Evolutionary conservation across 345 rosid species (phyloP), one percentile per base, ranked within the genome.

Genomic region (Aurinia saxatilis): DNA sequence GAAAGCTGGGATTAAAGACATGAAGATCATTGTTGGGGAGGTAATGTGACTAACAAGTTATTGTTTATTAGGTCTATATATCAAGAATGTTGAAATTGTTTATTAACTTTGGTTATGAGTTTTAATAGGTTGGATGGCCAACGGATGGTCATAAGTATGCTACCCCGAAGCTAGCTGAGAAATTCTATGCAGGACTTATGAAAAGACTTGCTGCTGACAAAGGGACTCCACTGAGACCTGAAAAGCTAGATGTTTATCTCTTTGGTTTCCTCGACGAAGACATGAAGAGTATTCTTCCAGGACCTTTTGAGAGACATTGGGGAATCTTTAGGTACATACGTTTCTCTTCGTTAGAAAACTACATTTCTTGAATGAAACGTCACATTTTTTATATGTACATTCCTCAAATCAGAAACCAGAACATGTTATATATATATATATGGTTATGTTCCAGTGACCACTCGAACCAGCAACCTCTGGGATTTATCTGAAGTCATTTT

Each of bases 301-400:
- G 96, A 4, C 7, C 21, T 1, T 93, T 93, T 45, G 96, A 93
- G 75, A 72, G 97, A 67, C 95, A 87, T 38, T 93, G 99, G 96
- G 99, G 97, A 13, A 80, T 93, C 11, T 93, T 84, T 38, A 42
- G 70, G 75, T 70, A 47, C 29, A 10, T 12, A 47, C 18, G 33
- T 27, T 3, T 44, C 13, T 42, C 27, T 47, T 18, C 11, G 3
- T 40, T 57, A 10, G 1, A 9, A 56, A 30, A 50, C 15, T 30
- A 57, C 10, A 11, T 50, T 66, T 57, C 35, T 67, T 48, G 34
- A 29, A 30, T 1, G 25, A 16, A n/a, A 66, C 4, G 11, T 56
- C 48, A 40, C 35, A n/a, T n/a, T n/a, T n/a, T n/a, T n/a, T n/a
- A n/a, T n/a, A n/a, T n/a, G n/a, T n/a, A n/a, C n/a, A n/a, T n/a